Evolutionary conservation across 768 basidiomycete species (phyloP), one percentile per base, ranked within the genome.

Genomic region (Russula sp.): DNA sequence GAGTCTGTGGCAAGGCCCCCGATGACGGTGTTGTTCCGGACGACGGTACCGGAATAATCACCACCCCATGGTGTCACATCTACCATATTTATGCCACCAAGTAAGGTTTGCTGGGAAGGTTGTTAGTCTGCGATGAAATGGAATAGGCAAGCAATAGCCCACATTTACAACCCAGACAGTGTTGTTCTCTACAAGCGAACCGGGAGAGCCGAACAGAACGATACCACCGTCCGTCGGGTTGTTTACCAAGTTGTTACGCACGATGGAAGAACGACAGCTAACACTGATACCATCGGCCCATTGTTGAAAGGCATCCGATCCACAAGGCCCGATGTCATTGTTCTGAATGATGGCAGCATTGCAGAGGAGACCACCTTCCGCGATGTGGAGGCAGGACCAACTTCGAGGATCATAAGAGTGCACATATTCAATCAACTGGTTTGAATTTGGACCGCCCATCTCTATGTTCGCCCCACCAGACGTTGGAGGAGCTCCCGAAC

Each of bases 271-370:
- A 64, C 73, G 75, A 71, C 89, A 92, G 65, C 83, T 83, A 57
- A 91, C 72, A 67, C 87, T 89, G 68, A 92, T 86, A 6, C 90
- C 90, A 70, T 91, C 90, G 1, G 90, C 88, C 90, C 90, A 92
- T 71, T 89, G 75, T 65, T 84, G 82, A 69, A 81, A 88, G 4
- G 68, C 64, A 61, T 87, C 84, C 4, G 78, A 77, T 1, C 90
- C 89, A 63, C 87, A 86, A 2, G 90, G 89, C 4, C 88, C 92
- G 48, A 94, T 85, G 66, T 92, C 88, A 68, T 94, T 94, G 74
- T 91, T 86, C 70, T 88, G 86, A 37, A 94, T 77, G 4, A 81
- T 82, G 13, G 75, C 77, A 61, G 85, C 84, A 62, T 76, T 80
- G 75, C 91, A 94, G 9, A 73, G 77, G 42, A 87, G 77, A 39